Evolutionary conservation across 768 basidiomycete genomes (phyloP).

Genomic region (Suillus occidentalis): DNA sequence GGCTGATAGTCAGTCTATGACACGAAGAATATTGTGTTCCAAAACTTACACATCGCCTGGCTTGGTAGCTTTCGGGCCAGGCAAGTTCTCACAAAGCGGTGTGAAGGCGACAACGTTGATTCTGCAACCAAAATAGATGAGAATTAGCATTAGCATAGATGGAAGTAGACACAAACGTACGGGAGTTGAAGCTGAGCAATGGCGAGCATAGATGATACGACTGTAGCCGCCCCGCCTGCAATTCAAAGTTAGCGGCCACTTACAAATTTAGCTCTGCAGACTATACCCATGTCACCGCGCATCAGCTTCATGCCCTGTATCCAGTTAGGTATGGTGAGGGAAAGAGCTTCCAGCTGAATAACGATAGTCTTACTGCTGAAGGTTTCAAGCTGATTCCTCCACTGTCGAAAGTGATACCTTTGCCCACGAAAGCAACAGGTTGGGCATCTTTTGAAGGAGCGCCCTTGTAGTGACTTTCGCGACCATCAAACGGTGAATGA

Average conservation of each 20-base stretch:
- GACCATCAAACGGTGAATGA: conserved; percentile 1
- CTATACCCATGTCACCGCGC: conserved; percentile 83
- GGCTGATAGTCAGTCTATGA: not conserved
- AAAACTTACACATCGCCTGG: conserved; percentile 77
- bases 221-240: conserved; percentile 75
- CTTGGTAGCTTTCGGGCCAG: conserved; percentile 63
- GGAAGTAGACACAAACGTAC: conserved; percentile 41
- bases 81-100: conserved; percentile 86
- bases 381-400: conserved; percentile 89
- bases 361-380: conserved; percentile 46
- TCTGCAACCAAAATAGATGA: conserved; percentile 33
- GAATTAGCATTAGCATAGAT: not conserved
- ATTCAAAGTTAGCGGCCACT: not conserved
- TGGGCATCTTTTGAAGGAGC: conserved; percentile 51
- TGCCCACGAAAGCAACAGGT: conserved; percentile 79
- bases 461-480: conserved; percentile 76
- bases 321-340: not conserved
- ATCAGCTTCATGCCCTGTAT: conserved; percentile 76
- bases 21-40: not conserved
- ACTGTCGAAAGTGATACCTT: conserved; percentile 88
- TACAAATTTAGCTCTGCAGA: not conserved
- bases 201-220: conserved; percentile 69
- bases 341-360: not conserved
- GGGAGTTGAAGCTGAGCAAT: conserved; percentile 82
- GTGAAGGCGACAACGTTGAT: conserved; percentile 74